Conservation (phyloP, 495 filamentous ascomycete species). For the Entonaema liquescens region DNA sequence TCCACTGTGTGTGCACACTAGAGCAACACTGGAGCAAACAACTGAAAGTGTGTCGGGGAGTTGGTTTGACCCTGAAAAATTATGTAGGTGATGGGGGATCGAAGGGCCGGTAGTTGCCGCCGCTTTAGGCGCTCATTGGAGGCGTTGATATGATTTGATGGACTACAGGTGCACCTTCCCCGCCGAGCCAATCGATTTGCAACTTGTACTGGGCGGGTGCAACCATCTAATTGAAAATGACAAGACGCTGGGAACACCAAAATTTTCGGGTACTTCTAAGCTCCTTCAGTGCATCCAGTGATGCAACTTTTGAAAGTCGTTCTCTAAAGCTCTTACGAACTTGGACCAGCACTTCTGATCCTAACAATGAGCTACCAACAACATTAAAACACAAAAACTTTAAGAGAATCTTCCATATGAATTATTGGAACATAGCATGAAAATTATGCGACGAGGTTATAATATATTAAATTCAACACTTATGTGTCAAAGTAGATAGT, state of each 20-base stretch:
- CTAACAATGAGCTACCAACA: background rate
- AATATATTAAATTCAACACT: slow-evolving; percentile 1
- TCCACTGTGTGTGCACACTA: slow-evolving; percentile 11
- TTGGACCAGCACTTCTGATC: slow-evolving; percentile 8
- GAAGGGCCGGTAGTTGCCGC: slow-evolving; percentile 45
- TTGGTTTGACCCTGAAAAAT: slow-evolving; percentile 49
- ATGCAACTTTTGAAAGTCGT: slow-evolving; percentile 30
- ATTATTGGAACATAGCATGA: background rate
- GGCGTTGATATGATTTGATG: slow-evolving; percentile 41
- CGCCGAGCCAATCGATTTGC: slow-evolving; percentile 43
- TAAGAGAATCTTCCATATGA: slow-evolving; percentile 4
- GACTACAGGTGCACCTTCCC: slow-evolving; percentile 28
- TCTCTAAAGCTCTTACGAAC: slow-evolving; percentile 32
- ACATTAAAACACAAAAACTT: slow-evolving; percentile 16
- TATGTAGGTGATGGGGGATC: slow-evolving; percentile 26
- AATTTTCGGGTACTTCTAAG: slow-evolving; percentile 29
- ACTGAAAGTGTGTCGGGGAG: slow-evolving; percentile 31
- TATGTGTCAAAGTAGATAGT: slow-evolving; percentile 12
- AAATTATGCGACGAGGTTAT: background rate
- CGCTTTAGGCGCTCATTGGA: slow-evolving; percentile 38
- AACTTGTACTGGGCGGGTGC: slow-evolving; percentile 39
- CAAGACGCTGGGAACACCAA: slow-evolving; percentile 38
- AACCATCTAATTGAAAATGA: slow-evolving; percentile 36
- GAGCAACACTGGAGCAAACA: slow-evolving; percentile 25
- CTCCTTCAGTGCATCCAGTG: slow-evolving; percentile 23